A percentile compares a stretch with the other conserved stretches of the same genome.
These are phyloP conservation scores for Xylariaceae sp. DNA, from an alignment of 2,329 filamentous ascomycete genomes.

Conservation along the genomic window DNA sequence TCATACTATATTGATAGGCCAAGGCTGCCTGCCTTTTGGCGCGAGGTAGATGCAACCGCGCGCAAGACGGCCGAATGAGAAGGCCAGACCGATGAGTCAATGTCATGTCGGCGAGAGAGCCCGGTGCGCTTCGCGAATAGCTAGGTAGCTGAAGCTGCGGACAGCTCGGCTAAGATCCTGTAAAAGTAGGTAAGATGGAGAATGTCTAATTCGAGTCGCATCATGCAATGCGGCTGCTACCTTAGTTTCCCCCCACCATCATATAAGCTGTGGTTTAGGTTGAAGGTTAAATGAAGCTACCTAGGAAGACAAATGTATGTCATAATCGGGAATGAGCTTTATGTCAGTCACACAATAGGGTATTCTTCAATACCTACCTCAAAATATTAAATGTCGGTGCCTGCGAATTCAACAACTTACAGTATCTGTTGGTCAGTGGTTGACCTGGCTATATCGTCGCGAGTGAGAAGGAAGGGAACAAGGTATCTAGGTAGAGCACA, in stretches of 20 bases:
- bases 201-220: neutral
- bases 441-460: no score
- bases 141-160: neutral
- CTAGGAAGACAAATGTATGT: no score
- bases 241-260: neutral
- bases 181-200: neutral
- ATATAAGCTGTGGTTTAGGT: no score
- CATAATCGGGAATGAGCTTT: conserved; percentile 4
- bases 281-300: no score
- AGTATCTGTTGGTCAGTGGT: no score
- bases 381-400: conserved; percentile 4
- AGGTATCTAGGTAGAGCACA: no score
- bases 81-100: neutral
- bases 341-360: neutral
- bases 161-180: neutral
- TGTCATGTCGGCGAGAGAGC: neutral
- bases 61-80: conserved; percentile 21
- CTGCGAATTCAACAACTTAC: conserved; percentile 1
- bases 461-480: neutral
- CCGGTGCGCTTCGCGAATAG: neutral
- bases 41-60: conserved; percentile 13
- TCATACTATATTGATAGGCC: conserved; percentile 13
- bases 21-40: conserved; percentile 1
- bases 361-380: neutral
- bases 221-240: conserved; percentile 3